These are phyloP conservation scores for Corynespora cassiicola DNA, from an alignment of 2,329 filamentous ascomycete genomes.

Conservation along the genomic window DNA sequence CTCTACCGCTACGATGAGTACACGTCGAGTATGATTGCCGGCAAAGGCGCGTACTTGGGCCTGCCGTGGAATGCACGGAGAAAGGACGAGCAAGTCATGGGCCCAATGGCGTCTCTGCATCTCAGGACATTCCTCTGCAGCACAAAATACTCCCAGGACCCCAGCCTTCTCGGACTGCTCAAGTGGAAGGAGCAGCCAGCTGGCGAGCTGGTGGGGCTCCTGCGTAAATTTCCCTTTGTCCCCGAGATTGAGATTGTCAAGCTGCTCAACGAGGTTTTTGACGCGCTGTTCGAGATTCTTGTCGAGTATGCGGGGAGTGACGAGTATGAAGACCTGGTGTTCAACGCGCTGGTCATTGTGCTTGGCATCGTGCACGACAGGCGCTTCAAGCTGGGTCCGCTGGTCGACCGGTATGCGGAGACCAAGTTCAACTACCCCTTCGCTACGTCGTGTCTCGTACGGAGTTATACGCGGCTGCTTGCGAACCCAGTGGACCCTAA, in stretches of 20 bases:
- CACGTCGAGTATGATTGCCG: slow-evolving; percentile 75
- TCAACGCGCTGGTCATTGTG: slow-evolving; percentile 87
- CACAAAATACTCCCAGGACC: slow-evolving; percentile 92
- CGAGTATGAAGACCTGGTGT: slow-evolving; percentile 90
- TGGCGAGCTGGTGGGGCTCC: slow-evolving; percentile 73
- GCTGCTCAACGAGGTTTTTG: slow-evolving; percentile 85
- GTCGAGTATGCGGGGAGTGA: slow-evolving; percentile 91
- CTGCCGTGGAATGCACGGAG: slow-evolving; percentile 80
- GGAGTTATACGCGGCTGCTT: slow-evolving; percentile 84
- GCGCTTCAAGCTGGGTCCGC: slow-evolving; percentile 86
- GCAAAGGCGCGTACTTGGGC: slow-evolving; percentile 85
- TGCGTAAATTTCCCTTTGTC: slow-evolving; percentile 89
- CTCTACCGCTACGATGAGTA: slow-evolving; percentile 93
- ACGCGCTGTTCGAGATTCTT: slow-evolving; percentile 88
- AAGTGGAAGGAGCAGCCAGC: slow-evolving; percentile 82
- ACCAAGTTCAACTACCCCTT: slow-evolving; percentile 92
- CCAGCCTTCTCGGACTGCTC: slow-evolving; percentile 80
- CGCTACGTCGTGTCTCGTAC: slow-evolving; percentile 84
- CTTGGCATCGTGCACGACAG: slow-evolving; percentile 93
- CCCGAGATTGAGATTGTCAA: slow-evolving; percentile 98
- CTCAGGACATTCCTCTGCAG: slow-evolving; percentile 90
- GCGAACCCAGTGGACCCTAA: slow-evolving; percentile 83
- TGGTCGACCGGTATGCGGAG: slow-evolving; percentile 91
- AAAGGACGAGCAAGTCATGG: slow-evolving; percentile 77
- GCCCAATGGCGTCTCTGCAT: slow-evolving; percentile 78